Conservation (phyloP, 805 yeast species). For the Torulaspora maleeae region DNA sequence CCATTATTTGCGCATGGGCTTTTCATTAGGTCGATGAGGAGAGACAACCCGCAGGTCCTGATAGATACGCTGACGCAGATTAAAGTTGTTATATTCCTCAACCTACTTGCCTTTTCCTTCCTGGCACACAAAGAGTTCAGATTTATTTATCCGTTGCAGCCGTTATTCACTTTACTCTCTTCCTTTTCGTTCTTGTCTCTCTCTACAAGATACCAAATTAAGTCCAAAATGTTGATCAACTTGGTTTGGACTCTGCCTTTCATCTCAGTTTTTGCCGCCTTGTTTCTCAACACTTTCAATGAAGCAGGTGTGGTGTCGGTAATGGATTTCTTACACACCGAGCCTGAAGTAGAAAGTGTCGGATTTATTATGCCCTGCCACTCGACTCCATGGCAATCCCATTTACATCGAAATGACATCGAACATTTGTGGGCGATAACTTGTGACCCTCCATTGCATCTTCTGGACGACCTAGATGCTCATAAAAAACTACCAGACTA, state of each 20-base stretch:
- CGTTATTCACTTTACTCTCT: conserved; percentile 54
- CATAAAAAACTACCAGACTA: conserved; percentile 42
- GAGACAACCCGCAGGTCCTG: not conserved
- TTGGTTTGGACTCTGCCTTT: conserved; percentile 21
- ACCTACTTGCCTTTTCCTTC: conserved; percentile 53
- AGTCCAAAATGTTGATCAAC: not conserved
- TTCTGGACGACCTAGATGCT: conserved; percentile 33
- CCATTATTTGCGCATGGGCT: conserved; percentile 56
- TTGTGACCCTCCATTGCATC: conserved; percentile 79
- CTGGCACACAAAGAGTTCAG: conserved; percentile 88
- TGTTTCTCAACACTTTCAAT: conserved; percentile 59
- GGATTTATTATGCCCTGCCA: conserved; percentile 95
- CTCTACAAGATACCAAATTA: not conserved
- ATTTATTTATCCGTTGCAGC: conserved; percentile 80
- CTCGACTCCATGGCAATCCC: conserved; percentile 92
- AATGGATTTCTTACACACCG: conserved; percentile 46
- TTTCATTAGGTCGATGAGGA: conserved; percentile 20
- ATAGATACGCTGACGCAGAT: conserved; percentile 20
- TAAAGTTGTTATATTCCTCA: conserved; percentile 39
- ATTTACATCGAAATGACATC: conserved; percentile 56
- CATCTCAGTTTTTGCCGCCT: conserved; percentile 18
- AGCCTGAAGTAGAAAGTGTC: conserved; percentile 43
- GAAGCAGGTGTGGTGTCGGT: conserved; percentile 84
- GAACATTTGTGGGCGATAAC: conserved; percentile 68
- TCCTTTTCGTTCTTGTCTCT: conserved; percentile 37